A percentile compares a stretch with the other conserved stretches of the same genome.
These are phyloP conservation scores for Mucor lusitanicus DNA, from an alignment of 371 early-diverging fungal genomes.

Conservation along the genomic window DNA sequence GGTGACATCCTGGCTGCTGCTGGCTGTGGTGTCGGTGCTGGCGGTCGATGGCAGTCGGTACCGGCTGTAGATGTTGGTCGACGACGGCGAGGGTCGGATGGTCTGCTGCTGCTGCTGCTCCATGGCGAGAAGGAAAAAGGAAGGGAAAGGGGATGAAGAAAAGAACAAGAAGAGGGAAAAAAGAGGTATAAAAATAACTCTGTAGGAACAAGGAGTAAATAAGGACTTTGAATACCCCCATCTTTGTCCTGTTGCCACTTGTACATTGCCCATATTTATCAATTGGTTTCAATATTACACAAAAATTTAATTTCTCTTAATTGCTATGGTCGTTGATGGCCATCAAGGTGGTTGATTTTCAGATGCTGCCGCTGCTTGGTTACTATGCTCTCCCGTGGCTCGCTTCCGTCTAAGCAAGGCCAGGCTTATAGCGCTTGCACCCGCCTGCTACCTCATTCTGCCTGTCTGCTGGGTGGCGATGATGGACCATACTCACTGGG, in stretches of 20 bases:
- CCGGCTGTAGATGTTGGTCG: slow-evolving; percentile 25
- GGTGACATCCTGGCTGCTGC: not conserved
- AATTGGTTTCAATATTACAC: not conserved
- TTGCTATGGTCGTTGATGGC: slow-evolving; percentile 21
- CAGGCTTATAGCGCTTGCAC: no score
- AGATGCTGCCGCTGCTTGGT: slow-evolving; percentile 40
- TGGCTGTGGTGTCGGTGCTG: slow-evolving; percentile 7
- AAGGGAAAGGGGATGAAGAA: not conserved
- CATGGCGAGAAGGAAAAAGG: not conserved
- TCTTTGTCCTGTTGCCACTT: not conserved
- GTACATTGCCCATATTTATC: not conserved
- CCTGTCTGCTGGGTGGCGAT: slow-evolving; percentile 45
- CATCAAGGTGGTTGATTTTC: slow-evolving; percentile 44
- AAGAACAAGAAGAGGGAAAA: not conserved
- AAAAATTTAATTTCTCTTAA: not conserved
- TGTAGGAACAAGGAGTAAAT: not conserved
- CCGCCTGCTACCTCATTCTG: slow-evolving; percentile 48
- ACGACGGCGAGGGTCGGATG: slow-evolving; percentile 13
- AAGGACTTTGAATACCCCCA: not conserved
- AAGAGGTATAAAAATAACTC: not conserved
- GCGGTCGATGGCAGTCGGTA: slow-evolving; percentile 19
- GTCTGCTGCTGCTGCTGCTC: slow-evolving; percentile 3
- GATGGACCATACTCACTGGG: slow-evolving; percentile 40
- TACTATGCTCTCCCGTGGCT: slow-evolving; percentile 44
- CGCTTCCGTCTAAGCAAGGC: not conserved